Base-by-base conservation (phyloP, 352 stramenopile genomes). In the Phytophthora kernoviae region DNA sequence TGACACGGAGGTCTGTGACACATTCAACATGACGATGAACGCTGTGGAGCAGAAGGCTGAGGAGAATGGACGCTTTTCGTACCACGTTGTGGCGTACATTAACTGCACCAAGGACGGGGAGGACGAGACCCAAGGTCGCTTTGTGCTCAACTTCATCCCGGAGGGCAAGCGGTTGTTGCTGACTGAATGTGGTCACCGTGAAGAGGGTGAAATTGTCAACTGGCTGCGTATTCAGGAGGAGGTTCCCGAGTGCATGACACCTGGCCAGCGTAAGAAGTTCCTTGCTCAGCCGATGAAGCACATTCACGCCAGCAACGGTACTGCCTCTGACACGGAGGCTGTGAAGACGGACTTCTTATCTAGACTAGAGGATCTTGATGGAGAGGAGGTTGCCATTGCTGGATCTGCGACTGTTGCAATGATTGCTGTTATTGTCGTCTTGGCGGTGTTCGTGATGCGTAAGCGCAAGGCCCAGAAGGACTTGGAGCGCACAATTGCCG, bases 21-120 rank as follows among this genome's bases (percentile, higher is more conserved):
- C 78, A 18, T 91, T 95, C 69, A 93, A 92, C 70, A 92, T 93
- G 81, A 92, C 81, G 4, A 77, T 95, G 58, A 90, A 91, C 59
- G 79, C 86, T 41, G 84, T 92, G 53, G 86, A 95, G 68, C 79
- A 91, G 60, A 91, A 91, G 69, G 60, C 79, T 0, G 79, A 90
- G 17, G 81, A 81, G 50, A 91, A 91, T 34, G 78, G 77, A 54
- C 67, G 51, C 30, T 90, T 77, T 52, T 73, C 77, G 60, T 94
- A 92, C 80, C 84, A 95, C 76, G 84, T 93, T 17, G 84, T 93
- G 40, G 77, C 84, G 4, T 90, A 91, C 64, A 90, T 95, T 41
- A 93, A 93, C 73, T 95, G 86, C 26, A 93, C 81, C 20, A 90
- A 91, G 75, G 60, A 87, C 46, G 65, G 67, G 17, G 55, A 87